Conservation (phyloP, 2,329 filamentous ascomycete species). For the Mariannaea sp. region DNA sequence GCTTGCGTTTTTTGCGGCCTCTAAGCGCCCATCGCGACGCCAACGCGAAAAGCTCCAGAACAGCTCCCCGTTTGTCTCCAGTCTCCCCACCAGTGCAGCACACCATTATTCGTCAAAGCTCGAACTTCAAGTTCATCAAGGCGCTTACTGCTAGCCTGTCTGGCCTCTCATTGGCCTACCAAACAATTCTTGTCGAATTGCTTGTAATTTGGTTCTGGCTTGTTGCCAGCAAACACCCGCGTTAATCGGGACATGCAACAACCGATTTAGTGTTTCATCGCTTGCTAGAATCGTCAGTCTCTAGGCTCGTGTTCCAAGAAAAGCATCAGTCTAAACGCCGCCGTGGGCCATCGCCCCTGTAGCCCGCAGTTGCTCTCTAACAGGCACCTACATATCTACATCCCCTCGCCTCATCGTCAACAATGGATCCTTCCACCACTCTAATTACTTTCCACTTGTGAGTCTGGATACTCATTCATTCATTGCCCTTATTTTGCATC, state of each 20-base stretch:
- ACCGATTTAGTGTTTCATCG: conserved; percentile 35
- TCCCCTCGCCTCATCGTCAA: conserved; percentile 23
- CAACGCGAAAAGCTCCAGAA: conserved; percentile 28
- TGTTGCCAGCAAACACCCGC: conserved; percentile 27
- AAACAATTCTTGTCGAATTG: conserved; percentile 18
- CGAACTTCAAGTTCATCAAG: conserved; percentile 19
- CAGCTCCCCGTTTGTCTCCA: conserved; percentile 16
- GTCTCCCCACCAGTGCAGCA: conserved; percentile 17
- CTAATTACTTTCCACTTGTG: conserved; percentile 72
- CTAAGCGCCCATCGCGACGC: conserved; percentile 26
- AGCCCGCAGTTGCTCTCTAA: conserved; percentile 21
- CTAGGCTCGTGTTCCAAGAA: conserved; percentile 17
- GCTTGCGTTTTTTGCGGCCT: conserved; percentile 8
- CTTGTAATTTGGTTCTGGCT: conserved; percentile 27
- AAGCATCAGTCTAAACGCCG: conserved; percentile 31
- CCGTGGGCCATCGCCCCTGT: conserved; percentile 31
- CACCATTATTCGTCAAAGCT: conserved; percentile 27
- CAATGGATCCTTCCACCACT: conserved; percentile 66
- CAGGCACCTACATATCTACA: conserved; percentile 36
- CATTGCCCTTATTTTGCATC: conserved; percentile 27
- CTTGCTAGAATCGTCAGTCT: conserved; percentile 29
- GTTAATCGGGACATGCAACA: conserved; percentile 34
- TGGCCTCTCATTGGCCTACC: conserved; percentile 26
- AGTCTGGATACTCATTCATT: conserved; percentile 48
- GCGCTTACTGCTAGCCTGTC: conserved; percentile 33